Evolutionary conservation across 306 rosid species (phyloP).

Genomic region (Begonia masoniana): DNA sequence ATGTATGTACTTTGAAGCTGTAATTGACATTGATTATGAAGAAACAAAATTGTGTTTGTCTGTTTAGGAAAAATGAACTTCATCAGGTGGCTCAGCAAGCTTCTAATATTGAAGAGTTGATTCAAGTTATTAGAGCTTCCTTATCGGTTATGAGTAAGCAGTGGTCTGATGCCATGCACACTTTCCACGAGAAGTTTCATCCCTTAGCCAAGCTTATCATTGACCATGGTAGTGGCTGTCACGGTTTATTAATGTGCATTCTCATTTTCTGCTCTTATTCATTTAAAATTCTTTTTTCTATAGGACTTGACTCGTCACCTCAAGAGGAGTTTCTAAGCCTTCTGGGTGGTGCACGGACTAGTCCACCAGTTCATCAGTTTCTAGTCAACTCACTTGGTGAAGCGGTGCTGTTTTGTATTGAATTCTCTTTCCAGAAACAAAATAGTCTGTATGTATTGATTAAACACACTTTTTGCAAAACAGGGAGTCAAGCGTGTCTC

Average conservation of each 20-base stretch:
- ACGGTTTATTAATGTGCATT: slow-evolving; percentile 1
- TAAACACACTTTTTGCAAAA: slow-evolving; percentile 7
- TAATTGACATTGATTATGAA: too few relatives aligned
- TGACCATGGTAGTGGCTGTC: slow-evolving; percentile 50
- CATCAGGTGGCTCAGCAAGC: slow-evolving; percentile 98
- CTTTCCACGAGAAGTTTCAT: slow-evolving; percentile 72
- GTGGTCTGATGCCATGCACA: slow-evolving; percentile 95
- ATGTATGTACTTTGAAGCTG: too few relatives aligned
- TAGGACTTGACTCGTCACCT: slow-evolving; percentile 74
- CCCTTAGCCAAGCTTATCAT: slow-evolving; percentile 62
- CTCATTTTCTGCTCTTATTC: slow-evolving; percentile 11
- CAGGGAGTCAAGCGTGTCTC: slow-evolving; percentile 91
- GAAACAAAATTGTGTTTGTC: too few relatives aligned
- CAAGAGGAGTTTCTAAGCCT: slow-evolving; percentile 92
- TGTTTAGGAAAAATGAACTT: slow-evolving; percentile 70
- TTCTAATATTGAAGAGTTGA: slow-evolving; percentile 74
- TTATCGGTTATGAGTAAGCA: slow-evolving; percentile 82
- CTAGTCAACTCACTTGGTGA: slow-evolving; percentile 86
- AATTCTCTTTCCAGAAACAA: slow-evolving; percentile 10
- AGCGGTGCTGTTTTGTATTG: slow-evolving; percentile 42
- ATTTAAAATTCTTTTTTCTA: slow-evolving; percentile 10
- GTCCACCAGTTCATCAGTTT: slow-evolving; percentile 89
- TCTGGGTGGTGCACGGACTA: slow-evolving; percentile 94
- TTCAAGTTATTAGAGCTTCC: slow-evolving; percentile 76
- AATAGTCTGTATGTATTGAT: slow-evolving; percentile 2